Percentiles rank a stretch among this genome's conserved stretches.
phyloP scores from a whole-genome alignment of 31 red algal genomes.

The Endocladia muricata region DNA sequence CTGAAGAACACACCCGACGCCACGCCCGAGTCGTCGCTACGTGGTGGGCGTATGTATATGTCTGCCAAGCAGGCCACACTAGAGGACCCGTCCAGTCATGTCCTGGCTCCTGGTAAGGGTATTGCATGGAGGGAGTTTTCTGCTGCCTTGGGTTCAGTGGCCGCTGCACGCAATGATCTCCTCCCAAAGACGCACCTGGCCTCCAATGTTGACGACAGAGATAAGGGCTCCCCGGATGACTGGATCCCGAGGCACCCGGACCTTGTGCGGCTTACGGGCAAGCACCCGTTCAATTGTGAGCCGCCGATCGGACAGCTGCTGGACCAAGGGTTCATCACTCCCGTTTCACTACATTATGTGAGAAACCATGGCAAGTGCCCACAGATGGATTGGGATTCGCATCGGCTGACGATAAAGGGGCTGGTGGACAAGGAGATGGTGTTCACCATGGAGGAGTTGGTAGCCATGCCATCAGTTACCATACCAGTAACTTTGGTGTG shows the following conservation, averaged over 20 bases:
- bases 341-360: constrained; percentile 79
- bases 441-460: constrained; percentile 66
- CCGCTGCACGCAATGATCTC: background rate
- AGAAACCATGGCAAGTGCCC: constrained; percentile 91
- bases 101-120: constrained; percentile 9
- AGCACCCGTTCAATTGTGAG: constrained; percentile 96
- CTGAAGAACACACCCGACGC: constrained; percentile 78
- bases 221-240: constrained; percentile 72
- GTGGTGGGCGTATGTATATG: constrained; percentile 49
- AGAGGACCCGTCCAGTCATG: background rate
- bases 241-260: constrained; percentile 86
- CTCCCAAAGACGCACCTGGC: constrained; percentile 51
- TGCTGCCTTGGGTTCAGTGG: background rate
- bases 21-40: constrained; percentile 70
- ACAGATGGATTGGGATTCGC: constrained; percentile 50
- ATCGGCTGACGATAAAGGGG: constrained; percentile 61
- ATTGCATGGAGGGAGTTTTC: constrained; percentile 53
- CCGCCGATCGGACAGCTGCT: constrained; percentile 65
- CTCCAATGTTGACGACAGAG: constrained; percentile 54
- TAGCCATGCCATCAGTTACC: constrained; percentile 42
- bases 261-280: constrained; percentile 84
- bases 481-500: constrained; percentile 90
- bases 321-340: constrained; percentile 82
- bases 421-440: constrained; percentile 53
- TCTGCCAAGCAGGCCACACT: background rate